Base-by-base conservation (phyloP, 352 stramenopile species). In the Phytophthora syringae region DNA sequence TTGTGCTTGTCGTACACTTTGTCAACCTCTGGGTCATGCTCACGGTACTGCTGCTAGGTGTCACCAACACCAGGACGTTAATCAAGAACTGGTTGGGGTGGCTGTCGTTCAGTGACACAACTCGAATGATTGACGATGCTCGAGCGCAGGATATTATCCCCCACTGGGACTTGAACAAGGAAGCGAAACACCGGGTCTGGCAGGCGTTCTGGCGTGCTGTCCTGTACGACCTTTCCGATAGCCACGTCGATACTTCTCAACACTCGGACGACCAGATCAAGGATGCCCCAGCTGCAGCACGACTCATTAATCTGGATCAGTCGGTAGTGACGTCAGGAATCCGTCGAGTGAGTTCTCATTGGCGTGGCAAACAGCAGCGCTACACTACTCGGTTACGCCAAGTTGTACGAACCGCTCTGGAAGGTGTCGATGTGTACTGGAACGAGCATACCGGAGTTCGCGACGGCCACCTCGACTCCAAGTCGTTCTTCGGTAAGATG, bases 361-460 rank as follows among this genome's bases (percentile, higher is more conserved):
- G 72, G 72, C 48, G 70, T 13, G 72, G 65, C 18, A 60, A 81
- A 28, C 25, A 67, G 7, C 28, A 76, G 13, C 44, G 28, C 0
- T 78, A 72, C 40, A 60, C 72, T 1, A 52, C 64, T 0, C 48
- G 62, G 6, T 52, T 79, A 42, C 72, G 72, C 2, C 45, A 73
- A 10, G 70, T 63, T 4, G 60, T 59, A 7, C 47, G 67, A 6
- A 57, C 53, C 6, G 49, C 68, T 3, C 60, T 86, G 4, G 78
- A 86, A 68, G 78, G 78, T 3, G 40, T 84, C 9, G 78, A 84
- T 36, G 75, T 83, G 36, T 84, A 70, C 56, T 84, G 64, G 68
- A 64, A 74, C 20, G 65, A 80, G 47, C 25, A 59, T 2, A 64
- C 40, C 1, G 75, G 69, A 2, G 55, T 64, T 18, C 54, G 61